Base-by-base conservation (phyloP, 2,329 filamentous ascomycete genomes). In the Xylariaceae sp. region DNA sequence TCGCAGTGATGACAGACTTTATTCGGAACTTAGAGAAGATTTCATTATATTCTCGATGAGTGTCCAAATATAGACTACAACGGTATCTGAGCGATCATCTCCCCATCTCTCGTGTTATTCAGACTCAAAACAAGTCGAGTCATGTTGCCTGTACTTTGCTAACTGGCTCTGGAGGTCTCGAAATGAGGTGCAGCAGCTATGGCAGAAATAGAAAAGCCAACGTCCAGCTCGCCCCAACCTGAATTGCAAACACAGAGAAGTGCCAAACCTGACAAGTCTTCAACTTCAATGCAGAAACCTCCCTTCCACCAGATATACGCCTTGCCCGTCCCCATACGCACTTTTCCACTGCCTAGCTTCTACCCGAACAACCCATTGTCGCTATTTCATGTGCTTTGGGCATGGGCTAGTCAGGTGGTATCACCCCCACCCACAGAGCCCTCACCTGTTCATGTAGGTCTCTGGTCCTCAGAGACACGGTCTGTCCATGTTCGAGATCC, bases 361-460 rank as follows among this genome's bases (percentile, higher is more conserved):
- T 90, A 96, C 64, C 93, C 93, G 47, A 91, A 89, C 73, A 97
- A 97, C 70, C 94, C 94, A 36, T 73, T 97, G 37, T 97, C 93
- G 30, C 75, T 97, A 30, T 77, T 97, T 59, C 88, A 92, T 65
- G 81, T 97, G 61, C 82, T 85, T 33, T 89, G 89, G 67, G 84
- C 86, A 53, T 93, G 92, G 81, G 71, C 93, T 52, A 84, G 82
- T 40, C 91, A 94, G 67, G 75, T 88, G 6, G 71, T 96, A 40
- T 79, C 88, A 16, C 83, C 83, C 3, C 84, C 88, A 1, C 78
- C 82, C 1, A 81, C 81, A 11, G 87, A 92, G 67, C 82, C 85
- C 4, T 77, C 82, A 9, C 75, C 82, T 30, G 74, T 85, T 35
- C 88, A 94, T 68, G 76, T 82, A 42, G 93, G 88, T 44, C 82